These are phyloP conservation scores for Colletotrichum truncatum DNA, from an alignment of 2,329 filamentous ascomycete species.

Conservation along the genomic window DNA sequence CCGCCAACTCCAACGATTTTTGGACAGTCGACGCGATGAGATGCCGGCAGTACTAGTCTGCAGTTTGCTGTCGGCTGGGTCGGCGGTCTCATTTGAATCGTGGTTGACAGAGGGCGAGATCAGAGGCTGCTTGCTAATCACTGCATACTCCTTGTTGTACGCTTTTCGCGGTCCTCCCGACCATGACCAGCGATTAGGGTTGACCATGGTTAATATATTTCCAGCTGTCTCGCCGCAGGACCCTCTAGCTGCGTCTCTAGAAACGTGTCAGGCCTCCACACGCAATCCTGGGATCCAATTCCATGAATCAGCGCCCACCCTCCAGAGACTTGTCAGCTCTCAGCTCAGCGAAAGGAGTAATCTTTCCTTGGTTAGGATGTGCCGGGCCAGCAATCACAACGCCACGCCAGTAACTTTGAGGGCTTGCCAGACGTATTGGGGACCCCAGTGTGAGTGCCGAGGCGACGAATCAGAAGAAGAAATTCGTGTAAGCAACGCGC, in stretches of 20 bases:
- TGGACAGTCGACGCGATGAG: slow-evolving; percentile 20
- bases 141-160: not conserved
- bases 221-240: not conserved
- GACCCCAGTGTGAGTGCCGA: not conserved
- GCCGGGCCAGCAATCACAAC: not conserved
- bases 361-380: not conserved
- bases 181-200: slow-evolving; percentile 26
- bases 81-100: not conserved
- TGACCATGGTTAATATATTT: slow-evolving; percentile 22
- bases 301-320: not conserved
- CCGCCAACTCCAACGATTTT: slow-evolving; percentile 27
- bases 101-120: not conserved
- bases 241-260: too few species aligned
- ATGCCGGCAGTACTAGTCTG: slow-evolving; percentile 4
- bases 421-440: not conserved
- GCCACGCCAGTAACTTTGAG: not conserved
- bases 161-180: slow-evolving; percentile 12
- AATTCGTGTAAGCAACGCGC: not conserved
- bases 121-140: slow-evolving; percentile 1
- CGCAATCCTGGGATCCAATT: slow-evolving; percentile 4
- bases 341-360: slow-evolving; percentile 12
- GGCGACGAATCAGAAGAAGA: slow-evolving; percentile 12
- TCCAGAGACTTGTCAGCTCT: slow-evolving; percentile 4
- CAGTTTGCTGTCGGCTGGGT: slow-evolving; percentile 6
- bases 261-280: not conserved